Evolutionary conservation across 768 basidiomycete genomes (phyloP), one percentile per base, ranked within the genome.

Genomic region (Suillus occidentalis): DNA sequence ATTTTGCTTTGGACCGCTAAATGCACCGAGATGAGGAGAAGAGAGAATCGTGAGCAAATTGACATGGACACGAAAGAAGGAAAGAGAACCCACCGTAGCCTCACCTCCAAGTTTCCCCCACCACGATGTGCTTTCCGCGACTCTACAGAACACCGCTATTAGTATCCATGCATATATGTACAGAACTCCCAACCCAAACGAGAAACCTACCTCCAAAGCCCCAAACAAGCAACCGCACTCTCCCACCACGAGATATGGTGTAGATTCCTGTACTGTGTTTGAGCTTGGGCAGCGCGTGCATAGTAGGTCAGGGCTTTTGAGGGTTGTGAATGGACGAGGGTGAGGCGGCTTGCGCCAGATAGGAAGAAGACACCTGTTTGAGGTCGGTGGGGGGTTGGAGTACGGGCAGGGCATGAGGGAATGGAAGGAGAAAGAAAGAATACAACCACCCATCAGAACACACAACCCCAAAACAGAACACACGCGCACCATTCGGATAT

Each of bases 181-280:
- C 45, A 18, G 31, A 28, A 53, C 16, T 16, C 9, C 36, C n/a
- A 8, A 20, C 7, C 28, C 8, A 39, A 50, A 25, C 1, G 39
- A 20, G 18, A 31, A 34, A 58, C 57, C 0, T 9, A 59, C 57
- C 39, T 59, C 85, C 88, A 93, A 37, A 97, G 76, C 10, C 91
- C 86, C 1, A 98, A 76, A 60, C 86, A 76, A 13, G 92, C 89
- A 16, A 91, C 81, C 0, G 91, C 93, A 64, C 94, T 89, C 77
- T 99, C 96, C 95, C 94, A 97, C 75, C 84, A 88, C 8, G 85
- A 87, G 61, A 95, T 82, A 67, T 92, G 89, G 64, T 91, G 86
- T 50, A 97, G 76, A 66, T 90, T 93, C 20, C 85, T 78, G 68
- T 88, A 91, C 69, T 91, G 88, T 8, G 70, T 73, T 66, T 91